Conservation (phyloP, 192 early-diverging fungal species). For the Polychytrium aggregatum region DNA sequence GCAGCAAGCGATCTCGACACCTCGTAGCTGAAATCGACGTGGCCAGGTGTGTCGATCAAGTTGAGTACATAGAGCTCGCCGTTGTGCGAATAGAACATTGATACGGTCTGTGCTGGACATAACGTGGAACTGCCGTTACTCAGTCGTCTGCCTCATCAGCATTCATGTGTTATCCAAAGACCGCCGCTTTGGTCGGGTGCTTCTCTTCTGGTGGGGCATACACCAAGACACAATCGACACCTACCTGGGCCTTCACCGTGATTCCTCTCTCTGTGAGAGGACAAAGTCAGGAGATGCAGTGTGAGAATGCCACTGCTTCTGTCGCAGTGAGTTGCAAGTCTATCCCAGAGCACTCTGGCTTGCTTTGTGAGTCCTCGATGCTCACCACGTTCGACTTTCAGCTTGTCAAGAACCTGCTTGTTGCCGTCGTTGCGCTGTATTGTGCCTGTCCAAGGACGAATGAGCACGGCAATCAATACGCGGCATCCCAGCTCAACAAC, state of each 20-base stretch:
- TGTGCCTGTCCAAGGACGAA: constrained; percentile 26
- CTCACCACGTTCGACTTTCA: constrained; percentile 90
- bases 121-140: too few species aligned
- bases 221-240: too few species aligned
- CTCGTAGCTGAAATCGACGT: constrained; percentile 92
- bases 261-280: too few species aligned
- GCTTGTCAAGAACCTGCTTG: constrained; percentile 90
- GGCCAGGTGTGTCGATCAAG: constrained; percentile 88
- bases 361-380: too few species aligned
- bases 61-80: constrained; percentile 80
- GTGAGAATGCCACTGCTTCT: too few species aligned
- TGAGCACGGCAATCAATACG: neutral
- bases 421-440: constrained; percentile 60
- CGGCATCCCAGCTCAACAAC: neutral
- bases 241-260: constrained; percentile 87
- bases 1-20: constrained; percentile 87
- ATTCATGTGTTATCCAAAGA: too few species aligned
- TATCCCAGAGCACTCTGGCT: too few species aligned
- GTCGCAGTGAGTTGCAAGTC: too few species aligned
- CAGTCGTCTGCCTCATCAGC: too few species aligned
- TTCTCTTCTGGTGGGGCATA: too few species aligned
- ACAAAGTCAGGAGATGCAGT: too few species aligned
- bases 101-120: constrained; percentile 66
- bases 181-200: too few species aligned
- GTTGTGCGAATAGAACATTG: constrained; percentile 82